Evolutionary conservation across 2,329 filamentous ascomycete genomes (phyloP).

Genomic region (Exophiala alcalophila): DNA sequence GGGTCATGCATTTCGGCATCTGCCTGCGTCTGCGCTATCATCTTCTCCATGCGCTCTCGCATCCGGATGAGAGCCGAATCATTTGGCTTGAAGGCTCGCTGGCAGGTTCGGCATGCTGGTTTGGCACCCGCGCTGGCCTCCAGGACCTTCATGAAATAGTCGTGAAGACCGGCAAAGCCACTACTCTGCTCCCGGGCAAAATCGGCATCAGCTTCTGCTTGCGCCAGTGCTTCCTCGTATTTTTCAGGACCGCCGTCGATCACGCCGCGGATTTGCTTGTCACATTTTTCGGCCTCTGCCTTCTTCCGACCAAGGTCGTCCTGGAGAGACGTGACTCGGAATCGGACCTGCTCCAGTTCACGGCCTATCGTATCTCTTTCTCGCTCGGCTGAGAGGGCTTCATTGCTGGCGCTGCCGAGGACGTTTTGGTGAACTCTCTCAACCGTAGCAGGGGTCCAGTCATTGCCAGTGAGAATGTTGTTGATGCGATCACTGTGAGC

Average conservation of each 20-base stretch:
- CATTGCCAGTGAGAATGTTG: conserved; percentile 57
- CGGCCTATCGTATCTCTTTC: conserved; percentile 68
- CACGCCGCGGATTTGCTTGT: conserved; percentile 60
- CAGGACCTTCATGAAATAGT: conserved; percentile 69
- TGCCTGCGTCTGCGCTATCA: conserved; percentile 53
- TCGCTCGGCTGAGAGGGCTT: conserved; percentile 59
- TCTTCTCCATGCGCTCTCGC: conserved; percentile 61
- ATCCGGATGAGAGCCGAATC: conserved; percentile 61
- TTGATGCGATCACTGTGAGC: conserved; percentile 72
- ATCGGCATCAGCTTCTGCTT: conserved; percentile 52
- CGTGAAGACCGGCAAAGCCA: conserved; percentile 63
- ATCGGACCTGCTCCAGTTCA: conserved; percentile 74
- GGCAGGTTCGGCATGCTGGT: conserved; percentile 74
- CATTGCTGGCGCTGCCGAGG: conserved; percentile 48
- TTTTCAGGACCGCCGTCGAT: conserved; percentile 51
- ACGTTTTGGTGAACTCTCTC: conserved; percentile 67
- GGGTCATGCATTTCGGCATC: conserved; percentile 54
- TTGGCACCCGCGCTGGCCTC: conserved; percentile 52
- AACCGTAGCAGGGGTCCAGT: conserved; percentile 68
- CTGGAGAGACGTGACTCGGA: conserved; percentile 63
- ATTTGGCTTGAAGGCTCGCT: conserved; percentile 61
- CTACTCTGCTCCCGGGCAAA: conserved; percentile 61
- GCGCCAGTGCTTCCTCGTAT: conserved; percentile 52
- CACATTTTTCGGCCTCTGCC: conserved; percentile 60
- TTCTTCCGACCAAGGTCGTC: conserved; percentile 64